These are phyloP conservation scores for Tuctoria greenei DNA, from an alignment of 176 grass and related monocot species.

Conservation along the genomic window DNA sequence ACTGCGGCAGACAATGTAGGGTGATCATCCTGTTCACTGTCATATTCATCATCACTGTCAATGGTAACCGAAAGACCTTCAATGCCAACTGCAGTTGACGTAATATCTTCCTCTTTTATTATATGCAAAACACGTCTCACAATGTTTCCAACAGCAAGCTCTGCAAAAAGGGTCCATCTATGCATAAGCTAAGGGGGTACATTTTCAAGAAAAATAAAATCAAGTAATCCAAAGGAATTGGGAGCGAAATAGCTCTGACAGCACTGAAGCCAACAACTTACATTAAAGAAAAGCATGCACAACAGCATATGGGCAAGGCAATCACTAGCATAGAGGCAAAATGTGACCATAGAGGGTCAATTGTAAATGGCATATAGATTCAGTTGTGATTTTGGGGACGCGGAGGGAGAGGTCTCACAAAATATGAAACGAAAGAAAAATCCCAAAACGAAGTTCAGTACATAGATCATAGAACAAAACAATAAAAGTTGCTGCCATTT, in stretches of 20 bases:
- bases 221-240: neutral
- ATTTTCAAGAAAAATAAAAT: neutral
- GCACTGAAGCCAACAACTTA: neutral
- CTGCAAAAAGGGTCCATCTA: constrained; percentile 37
- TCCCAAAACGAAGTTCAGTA: neutral
- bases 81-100: constrained; percentile 62
- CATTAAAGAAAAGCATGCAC: neutral
- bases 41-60: constrained; percentile 76
- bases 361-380: neutral
- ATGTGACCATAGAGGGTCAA: neutral
- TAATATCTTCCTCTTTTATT: constrained; percentile 92
- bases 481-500: neutral
- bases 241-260: neutral
- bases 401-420: neutral
- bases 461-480: neutral
- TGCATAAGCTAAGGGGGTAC: neutral
- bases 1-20: constrained; percentile 72
- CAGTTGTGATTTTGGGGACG: neutral
- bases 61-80: constrained; percentile 68
- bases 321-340: neutral
- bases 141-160: constrained; percentile 93
- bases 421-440: neutral
- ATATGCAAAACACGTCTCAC: constrained; percentile 94
- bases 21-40: constrained; percentile 56
- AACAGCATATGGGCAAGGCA: neutral